These are phyloP conservation scores for Phytophthora pisi DNA, from an alignment of 352 stramenopile species.

Conservation along the genomic window DNA sequence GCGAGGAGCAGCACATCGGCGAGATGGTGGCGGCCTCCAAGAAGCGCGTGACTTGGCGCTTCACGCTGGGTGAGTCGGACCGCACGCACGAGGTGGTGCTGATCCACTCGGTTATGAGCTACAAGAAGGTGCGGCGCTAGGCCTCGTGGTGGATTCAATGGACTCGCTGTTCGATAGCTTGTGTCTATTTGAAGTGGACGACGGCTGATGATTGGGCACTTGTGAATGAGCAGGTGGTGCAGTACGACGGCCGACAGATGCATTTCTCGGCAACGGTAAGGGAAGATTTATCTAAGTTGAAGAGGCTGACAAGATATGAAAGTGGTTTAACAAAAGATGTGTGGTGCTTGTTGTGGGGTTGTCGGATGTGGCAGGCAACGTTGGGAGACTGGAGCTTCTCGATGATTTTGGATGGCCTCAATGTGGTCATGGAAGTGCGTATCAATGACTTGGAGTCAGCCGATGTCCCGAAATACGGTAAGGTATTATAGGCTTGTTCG, in stretches of 20 bases:
- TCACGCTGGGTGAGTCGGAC: constrained; percentile 79
- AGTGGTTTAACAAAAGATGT: constrained; percentile 7
- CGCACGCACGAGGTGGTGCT: constrained; percentile 77
- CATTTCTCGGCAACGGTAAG: constrained; percentile 81
- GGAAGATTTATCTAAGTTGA: background rate
- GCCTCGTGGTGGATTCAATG: background rate
- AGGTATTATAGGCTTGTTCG: background rate
- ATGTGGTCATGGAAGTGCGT: constrained; percentile 80
- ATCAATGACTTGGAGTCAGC: constrained; percentile 82
- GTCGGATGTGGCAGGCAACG: constrained; percentile 49
- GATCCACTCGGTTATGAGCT: constrained; percentile 84
- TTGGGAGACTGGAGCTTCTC: constrained; percentile 79
- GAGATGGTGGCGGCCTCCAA: constrained; percentile 83
- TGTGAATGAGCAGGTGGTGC: constrained; percentile 50
- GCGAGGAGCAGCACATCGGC: constrained; percentile 80
- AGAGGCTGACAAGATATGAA: constrained; percentile 11
- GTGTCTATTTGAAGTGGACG: constrained; percentile 6
- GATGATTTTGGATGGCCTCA: constrained; percentile 80
- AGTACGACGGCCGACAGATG: constrained; percentile 83
- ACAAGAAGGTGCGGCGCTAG: constrained; percentile 69
- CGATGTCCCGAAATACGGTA: constrained; percentile 88
- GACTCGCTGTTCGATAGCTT: background rate
- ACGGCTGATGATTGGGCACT: constrained; percentile 9
- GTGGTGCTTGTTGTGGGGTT: constrained; percentile 8
- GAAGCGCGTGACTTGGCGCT: constrained; percentile 85